Conservation (phyloP, 768 basidiomycete genomes). For the Tephrocybe sp. region DNA sequence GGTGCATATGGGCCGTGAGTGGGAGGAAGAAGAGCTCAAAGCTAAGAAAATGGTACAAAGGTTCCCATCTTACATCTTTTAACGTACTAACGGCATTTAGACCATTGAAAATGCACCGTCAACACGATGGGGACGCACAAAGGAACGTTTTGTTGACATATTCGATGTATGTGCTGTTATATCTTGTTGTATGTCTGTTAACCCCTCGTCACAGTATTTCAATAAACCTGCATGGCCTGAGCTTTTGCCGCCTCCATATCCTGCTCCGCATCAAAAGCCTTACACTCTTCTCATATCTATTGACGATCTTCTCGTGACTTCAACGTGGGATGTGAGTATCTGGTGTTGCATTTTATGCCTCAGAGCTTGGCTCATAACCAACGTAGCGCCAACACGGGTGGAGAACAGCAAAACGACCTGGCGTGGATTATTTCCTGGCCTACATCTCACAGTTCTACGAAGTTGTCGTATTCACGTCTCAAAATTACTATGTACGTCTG, state of each 20-base stretch:
- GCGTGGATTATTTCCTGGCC: slow-evolving; percentile 96
- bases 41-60: slow-evolving; percentile 56
- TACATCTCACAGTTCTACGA: slow-evolving; percentile 99
- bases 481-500: slow-evolving; percentile 77
- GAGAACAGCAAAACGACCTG: slow-evolving; percentile 96
- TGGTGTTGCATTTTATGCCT: not conserved
- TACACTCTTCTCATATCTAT: slow-evolving; percentile 91
- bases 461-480: slow-evolving; percentile 92
- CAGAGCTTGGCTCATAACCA: not conserved
- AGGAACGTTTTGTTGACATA: slow-evolving; percentile 55
- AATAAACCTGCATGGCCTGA: slow-evolving; percentile 93
- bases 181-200: not conserved
- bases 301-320: slow-evolving; percentile 88
- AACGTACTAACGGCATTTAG: slow-evolving; percentile 28
- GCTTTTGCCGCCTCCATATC: slow-evolving; percentile 83
- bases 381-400: slow-evolving; percentile 86
- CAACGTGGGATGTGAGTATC: slow-evolving; percentile 90
- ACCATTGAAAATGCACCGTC: slow-evolving; percentile 56
- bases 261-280: slow-evolving; percentile 80
- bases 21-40: slow-evolving; percentile 71
- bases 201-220: slow-evolving; percentile 58
- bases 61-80: slow-evolving; percentile 2
- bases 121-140: slow-evolving; percentile 64
- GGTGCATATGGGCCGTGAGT: slow-evolving; percentile 74
- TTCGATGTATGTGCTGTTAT: slow-evolving; percentile 57